These are phyloP conservation scores for Ustilago lituana DNA, from an alignment of 1,284 basidiomycete species.

Conservation along the genomic window DNA sequence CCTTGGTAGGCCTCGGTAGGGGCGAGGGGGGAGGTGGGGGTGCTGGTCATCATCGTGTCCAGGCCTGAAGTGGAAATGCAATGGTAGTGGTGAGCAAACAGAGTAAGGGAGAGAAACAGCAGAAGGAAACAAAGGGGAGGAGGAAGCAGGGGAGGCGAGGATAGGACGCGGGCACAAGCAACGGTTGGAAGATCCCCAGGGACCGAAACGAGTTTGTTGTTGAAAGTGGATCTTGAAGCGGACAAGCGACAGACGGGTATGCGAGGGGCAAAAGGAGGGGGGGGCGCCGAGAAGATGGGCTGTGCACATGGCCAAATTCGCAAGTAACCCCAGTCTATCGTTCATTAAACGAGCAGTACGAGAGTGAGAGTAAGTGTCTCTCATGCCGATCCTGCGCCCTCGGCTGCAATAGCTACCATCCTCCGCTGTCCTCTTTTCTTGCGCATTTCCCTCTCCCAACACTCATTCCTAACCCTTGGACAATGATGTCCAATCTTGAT, in stretches of 20 bases:
- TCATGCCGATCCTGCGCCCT: background rate
- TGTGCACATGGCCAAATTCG: slow-evolving; percentile 1
- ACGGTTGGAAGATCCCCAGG: slow-evolving; percentile 6
- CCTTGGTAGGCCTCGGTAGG: slow-evolving; percentile 41
- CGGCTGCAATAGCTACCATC: no score
- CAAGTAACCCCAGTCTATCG: no score
- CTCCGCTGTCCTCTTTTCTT: no score
- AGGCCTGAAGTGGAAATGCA: background rate
- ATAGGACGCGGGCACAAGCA: slow-evolving; percentile 1
- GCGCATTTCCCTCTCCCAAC: no score
- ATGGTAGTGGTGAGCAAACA: background rate
- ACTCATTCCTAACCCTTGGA: no score
- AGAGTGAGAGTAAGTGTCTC: background rate
- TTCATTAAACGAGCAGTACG: no score
- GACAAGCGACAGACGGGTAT: no score
- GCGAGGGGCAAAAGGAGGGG: background rate
- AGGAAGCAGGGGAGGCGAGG: background rate
- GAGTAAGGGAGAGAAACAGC: background rate
- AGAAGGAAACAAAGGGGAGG: background rate
- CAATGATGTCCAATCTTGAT: no score
- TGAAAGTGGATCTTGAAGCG: background rate
- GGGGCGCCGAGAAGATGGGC: background rate
- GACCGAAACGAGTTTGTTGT: background rate
- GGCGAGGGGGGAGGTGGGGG: slow-evolving; percentile 6
- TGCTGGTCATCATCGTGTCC: slow-evolving; percentile 25